Evolutionary conservation across 2,329 filamentous ascomycete species (phyloP).

Genomic region (Colletotrichum karsti): DNA sequence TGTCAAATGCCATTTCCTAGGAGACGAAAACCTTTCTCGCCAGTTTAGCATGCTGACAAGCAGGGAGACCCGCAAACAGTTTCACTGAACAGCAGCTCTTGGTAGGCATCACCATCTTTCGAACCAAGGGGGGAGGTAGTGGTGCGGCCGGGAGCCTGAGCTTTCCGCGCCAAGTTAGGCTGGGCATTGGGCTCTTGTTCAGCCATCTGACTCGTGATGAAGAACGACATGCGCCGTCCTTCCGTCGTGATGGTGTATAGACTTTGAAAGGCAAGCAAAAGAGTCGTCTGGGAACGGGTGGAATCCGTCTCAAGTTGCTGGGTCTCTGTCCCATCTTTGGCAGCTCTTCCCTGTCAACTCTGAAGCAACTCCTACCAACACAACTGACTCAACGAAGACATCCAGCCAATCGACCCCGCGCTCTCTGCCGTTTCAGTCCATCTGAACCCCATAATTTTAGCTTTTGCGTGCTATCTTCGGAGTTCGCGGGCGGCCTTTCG

Average conservation of each 20-base stretch:
- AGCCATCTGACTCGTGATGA: conserved; percentile 4
- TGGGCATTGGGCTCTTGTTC: background rate
- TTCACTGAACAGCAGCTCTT: background rate
- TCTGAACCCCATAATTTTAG: conserved; percentile 13
- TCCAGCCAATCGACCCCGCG: background rate
- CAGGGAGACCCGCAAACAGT: background rate
- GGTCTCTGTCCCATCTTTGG: conserved; percentile 15
- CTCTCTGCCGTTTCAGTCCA: conserved; percentile 8
- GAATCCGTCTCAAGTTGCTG: conserved; percentile 20
- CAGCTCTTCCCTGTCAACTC: conserved; percentile 11
- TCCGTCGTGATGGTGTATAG: background rate
- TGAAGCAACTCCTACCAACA: background rate
- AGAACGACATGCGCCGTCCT: background rate
- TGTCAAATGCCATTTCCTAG: background rate
- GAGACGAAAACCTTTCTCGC: background rate
- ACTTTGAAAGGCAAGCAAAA: background rate
- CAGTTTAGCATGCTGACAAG: background rate
- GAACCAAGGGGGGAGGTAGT: background rate
- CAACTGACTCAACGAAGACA: background rate
- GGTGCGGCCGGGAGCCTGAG: background rate
- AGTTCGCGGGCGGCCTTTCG: background rate
- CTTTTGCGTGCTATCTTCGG: conserved; percentile 2
- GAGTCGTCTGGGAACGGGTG: background rate
- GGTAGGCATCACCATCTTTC: background rate
- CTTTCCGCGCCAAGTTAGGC: background rate